Evolutionary conservation across 2,329 filamentous ascomycete species (phyloP).

Genomic region (Lasiodiplodia citricola): DNA sequence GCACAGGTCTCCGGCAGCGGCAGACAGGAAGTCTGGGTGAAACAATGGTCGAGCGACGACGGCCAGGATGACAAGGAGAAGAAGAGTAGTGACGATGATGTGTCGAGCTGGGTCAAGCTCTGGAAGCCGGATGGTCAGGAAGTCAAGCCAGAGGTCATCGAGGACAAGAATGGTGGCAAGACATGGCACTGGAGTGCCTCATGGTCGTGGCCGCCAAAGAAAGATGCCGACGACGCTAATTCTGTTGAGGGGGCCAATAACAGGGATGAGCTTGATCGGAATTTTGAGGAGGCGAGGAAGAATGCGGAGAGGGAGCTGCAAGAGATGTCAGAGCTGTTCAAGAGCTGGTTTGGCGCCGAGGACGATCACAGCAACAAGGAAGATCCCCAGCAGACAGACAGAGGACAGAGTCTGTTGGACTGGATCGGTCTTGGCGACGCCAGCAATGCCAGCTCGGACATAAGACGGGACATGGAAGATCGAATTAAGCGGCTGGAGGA

Average conservation of each 20-base stretch:
- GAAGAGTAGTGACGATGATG: background rate
- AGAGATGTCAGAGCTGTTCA: slow-evolving; percentile 9
- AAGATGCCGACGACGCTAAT: background rate
- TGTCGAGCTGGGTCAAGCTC: slow-evolving; percentile 8
- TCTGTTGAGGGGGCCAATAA: background rate
- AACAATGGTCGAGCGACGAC: slow-evolving; percentile 7
- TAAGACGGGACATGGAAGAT: slow-evolving; percentile 11
- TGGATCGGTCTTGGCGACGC: slow-evolving; percentile 3
- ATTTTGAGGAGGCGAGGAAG: slow-evolving; percentile 10
- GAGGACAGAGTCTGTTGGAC: background rate
- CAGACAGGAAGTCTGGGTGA: slow-evolving; percentile 12
- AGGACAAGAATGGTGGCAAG: slow-evolving; percentile 24
- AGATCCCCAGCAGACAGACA: background rate
- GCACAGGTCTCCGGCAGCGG: background rate
- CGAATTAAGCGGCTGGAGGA: slow-evolving; percentile 12
- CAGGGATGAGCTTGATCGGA: background rate
- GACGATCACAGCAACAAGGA: background rate
- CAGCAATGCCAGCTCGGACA: background rate
- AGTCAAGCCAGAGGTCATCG: slow-evolving; percentile 24
- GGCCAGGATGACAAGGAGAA: background rate
- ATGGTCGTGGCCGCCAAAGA: slow-evolving; percentile 25
- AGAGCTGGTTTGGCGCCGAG: slow-evolving; percentile 7
- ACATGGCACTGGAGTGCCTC: slow-evolving; percentile 17
- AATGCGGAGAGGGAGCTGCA: slow-evolving; percentile 22
- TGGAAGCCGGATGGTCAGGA: slow-evolving; percentile 8